Base-by-base conservation (phyloP, 139 green algal genomes). In the Astrephomene gubernaculifera region DNA sequence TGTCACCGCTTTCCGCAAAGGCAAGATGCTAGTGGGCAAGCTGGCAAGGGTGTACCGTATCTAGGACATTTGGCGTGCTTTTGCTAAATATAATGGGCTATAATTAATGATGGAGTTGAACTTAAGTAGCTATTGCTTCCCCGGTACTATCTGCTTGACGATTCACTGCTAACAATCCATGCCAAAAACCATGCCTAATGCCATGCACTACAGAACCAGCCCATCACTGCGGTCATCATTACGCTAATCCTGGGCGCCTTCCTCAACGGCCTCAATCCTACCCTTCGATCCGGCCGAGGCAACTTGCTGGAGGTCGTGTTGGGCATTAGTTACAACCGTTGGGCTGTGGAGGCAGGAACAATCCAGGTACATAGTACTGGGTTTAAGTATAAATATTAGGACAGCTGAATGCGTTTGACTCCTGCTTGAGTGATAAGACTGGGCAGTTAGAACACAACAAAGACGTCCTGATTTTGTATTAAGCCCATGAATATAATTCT, bases 231-330 rank as follows among this genome's bases (percentile, higher is more conserved):
- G 4, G 83, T 91, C 17, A 87, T 91, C 44, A 35, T 84, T 0
- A 63, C 83, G n/a, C 78, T 91, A 45, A 89, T 89, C 71, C 38
- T 91, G 61, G 87, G 87, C 22, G 87, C 83, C 5, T 91, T 91
- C 64, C 31, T 91, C 44, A 74, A 87, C 65, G 87, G 87, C 70
- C 31, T 91, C 12, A 78, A 39, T 21, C 87, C 87, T 8, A 71
- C 82, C 38, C 35, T 91, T 7, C 54, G 63, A 4, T 41, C 29
- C 41, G 45, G 45, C 29, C 76, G 87, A 1, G 81, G 82, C 14
- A 71, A 35, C 4, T 12, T 60, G 2, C 27, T 91, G 63, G 87
- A 91, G 75, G 54, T 76, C 22, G 31, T 87, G 2, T 52, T 91
- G 44, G 83, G 71, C 39, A 4, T 87, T 39, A 88, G 81, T 43